Evolutionary conservation across 2,329 filamentous ascomycete genomes (phyloP).

Genomic region (Coleophoma crateriformis): DNA sequence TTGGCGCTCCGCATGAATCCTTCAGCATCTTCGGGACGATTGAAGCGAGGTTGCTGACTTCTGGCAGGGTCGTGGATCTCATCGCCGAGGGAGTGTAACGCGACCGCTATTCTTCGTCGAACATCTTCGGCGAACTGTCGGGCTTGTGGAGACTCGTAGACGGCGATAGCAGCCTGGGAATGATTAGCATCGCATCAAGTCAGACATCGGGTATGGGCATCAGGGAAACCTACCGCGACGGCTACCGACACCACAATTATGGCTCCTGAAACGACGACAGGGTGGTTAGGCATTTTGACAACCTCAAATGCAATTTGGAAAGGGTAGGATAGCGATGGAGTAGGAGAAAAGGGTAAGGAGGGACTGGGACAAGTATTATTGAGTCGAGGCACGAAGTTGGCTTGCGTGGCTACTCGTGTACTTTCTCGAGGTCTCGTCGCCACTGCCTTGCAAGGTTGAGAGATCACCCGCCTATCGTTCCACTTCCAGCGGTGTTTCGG

Average conservation of each 20-base stretch:
- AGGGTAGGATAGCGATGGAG: not conserved
- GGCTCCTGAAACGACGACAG: conserved; percentile 23
- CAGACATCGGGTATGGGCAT: not conserved
- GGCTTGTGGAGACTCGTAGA: conserved; percentile 60
- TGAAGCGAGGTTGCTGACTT: conserved; percentile 47
- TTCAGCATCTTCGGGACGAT: conserved; percentile 60
- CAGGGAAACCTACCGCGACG: conserved; percentile 21
- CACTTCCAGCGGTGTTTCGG: conserved; percentile 4
- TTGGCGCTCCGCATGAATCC: conserved; percentile 50
- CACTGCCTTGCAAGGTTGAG: conserved; percentile 7
- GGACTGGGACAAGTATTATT: not conserved
- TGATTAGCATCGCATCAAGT: conserved; percentile 5
- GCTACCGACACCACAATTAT: conserved; percentile 25
- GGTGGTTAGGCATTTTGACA: conserved; percentile 25
- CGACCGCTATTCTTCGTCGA: conserved; percentile 54
- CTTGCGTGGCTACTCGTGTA: conserved; percentile 1
- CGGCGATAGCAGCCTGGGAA: conserved; percentile 26
- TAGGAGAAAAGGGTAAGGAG: not conserved
- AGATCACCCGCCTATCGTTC: conserved; percentile 7
- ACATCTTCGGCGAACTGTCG: conserved; percentile 56
- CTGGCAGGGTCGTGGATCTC: conserved; percentile 36
- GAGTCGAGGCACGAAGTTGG: conserved; percentile 5
- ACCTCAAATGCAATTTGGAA: conserved; percentile 2
- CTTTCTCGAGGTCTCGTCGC: not conserved
- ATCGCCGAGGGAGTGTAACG: conserved; percentile 54